These are phyloP conservation scores for Groenewaldozyma auringiensis DNA, from an alignment of 1,139 yeast genomes.

Conservation along the genomic window DNA sequence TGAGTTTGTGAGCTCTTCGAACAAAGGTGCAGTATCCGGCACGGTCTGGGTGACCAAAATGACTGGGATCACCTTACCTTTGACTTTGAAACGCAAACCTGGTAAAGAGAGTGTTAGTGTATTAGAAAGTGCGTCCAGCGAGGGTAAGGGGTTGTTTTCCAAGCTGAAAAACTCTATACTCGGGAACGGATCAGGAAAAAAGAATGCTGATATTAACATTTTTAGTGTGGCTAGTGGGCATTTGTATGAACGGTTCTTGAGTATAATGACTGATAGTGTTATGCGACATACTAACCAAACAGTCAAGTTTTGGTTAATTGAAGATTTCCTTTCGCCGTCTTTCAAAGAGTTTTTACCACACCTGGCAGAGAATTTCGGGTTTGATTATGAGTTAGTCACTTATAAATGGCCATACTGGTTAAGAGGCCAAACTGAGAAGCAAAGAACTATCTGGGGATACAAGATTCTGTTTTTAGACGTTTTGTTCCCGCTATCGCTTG, in stretches of 20 bases:
- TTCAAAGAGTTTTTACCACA: conserved; percentile 54
- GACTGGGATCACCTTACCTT: conserved; percentile 42
- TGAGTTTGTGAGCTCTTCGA: conserved; percentile 30
- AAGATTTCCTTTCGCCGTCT: conserved; percentile 65
- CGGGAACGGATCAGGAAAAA: conserved; percentile 7
- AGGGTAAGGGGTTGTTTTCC: conserved; percentile 1
- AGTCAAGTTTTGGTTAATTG: conserved; percentile 83
- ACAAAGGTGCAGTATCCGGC: conserved; percentile 27
- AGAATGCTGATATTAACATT: conserved; percentile 60
- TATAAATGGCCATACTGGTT: conserved; percentile 94
- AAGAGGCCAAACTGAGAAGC: conserved; percentile 65
- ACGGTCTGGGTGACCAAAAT: conserved; percentile 27
- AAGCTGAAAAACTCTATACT: neutral
- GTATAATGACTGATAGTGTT: conserved; percentile 76
- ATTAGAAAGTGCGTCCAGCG: conserved; percentile 14
- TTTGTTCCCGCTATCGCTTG: conserved; percentile 69
- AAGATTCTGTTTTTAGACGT: conserved; percentile 82
- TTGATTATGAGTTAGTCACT: conserved; percentile 64
- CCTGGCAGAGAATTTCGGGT: conserved; percentile 50
- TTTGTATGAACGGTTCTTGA: conserved; percentile 61
- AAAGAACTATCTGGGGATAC: conserved; percentile 80
- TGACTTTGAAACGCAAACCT: conserved; percentile 38
- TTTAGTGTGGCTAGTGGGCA: conserved; percentile 80
- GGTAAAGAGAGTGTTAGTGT: conserved; percentile 39
- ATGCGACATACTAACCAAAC: conserved; percentile 51